Evolutionary conservation across 2,329 filamentous ascomycete genomes (phyloP), one percentile per base, ranked within the genome.

Genomic region (Macrophomina tecta): DNA sequence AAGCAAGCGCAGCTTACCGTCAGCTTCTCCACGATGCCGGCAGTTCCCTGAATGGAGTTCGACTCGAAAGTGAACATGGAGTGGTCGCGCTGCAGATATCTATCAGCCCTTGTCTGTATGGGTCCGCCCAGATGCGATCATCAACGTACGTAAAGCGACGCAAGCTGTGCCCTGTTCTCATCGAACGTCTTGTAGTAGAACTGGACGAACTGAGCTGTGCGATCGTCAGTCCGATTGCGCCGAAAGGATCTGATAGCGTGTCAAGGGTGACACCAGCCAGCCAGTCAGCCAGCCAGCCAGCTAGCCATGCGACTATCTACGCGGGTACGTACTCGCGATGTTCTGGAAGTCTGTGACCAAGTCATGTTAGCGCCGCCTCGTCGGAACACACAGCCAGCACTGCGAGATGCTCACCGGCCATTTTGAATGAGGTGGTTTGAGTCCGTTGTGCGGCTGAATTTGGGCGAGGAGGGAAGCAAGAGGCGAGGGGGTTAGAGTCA

Each of bases 61-160:
- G 86, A 89, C 86, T 98, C 93, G 76, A 97, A 98, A 61, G 94
- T 97, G 81, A 98, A 86, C 91, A 97, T 97, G 58, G 95, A 98
- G 69, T 90, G 80, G 4, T 90, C 86, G 75, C 91, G 89, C 93
- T 97, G 30, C 11, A 45, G 8, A 14, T 8, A 66, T 28, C 14
- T 34, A 42, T 67, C 61, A 61, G 56, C 63, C 3, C 16, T 30
- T n/a, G 3, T 28, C 12, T 28, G 1, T 11, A 46, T 11, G n/a
- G 30, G n/a, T 40, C 40, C 14, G 28, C 48, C n/a, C 32, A 30
- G 46, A 48, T 11, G 16, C 14, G 18, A 40, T 11, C 16, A 28
- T 18, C 53, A 65, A 74, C 91, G 77, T 87, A 97, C 94, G 85
- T 97, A 98, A 83, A 97, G 92, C 69, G 82, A 76, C 14, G 80